Conservation (phyloP, 2,329 filamentous ascomycete species). For the Calonectria hongkongensis region DNA sequence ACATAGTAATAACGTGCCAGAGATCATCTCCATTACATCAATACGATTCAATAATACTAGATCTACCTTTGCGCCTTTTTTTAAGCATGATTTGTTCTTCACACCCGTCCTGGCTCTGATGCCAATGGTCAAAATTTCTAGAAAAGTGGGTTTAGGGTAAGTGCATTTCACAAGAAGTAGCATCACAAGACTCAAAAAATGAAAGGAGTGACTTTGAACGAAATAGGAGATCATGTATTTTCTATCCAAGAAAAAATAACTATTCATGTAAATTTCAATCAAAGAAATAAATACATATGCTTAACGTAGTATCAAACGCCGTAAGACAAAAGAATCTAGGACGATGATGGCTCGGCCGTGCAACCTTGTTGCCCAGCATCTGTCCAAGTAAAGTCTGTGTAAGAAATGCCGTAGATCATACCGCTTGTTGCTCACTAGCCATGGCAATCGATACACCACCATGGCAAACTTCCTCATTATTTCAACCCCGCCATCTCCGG, state of each 20-base stretch:
- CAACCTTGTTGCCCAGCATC: background rate
- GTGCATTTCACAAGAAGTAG: background rate
- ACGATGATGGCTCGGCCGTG: constrained; percentile 2
- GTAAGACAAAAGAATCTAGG: background rate
- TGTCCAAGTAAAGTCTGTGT: background rate
- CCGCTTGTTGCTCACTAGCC: constrained; percentile 7
- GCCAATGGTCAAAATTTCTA: background rate
- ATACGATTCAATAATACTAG: background rate
- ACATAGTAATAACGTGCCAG: background rate
- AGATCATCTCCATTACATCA: background rate
- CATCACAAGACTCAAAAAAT: background rate
- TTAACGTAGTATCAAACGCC: constrained; percentile 31
- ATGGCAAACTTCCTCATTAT: constrained; percentile 20
- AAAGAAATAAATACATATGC: background rate
- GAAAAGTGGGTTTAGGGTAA: constrained; percentile 2
- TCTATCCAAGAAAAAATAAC: constrained; percentile 18
- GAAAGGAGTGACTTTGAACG: background rate
- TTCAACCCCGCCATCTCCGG: constrained; percentile 4
- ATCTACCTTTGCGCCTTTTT: background rate
- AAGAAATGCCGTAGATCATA: constrained; percentile 10
- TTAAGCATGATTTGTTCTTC: background rate
- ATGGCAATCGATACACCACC: constrained; percentile 27
- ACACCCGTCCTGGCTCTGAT: background rate
- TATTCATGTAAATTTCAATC: background rate
- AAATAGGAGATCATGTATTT: constrained; percentile 16